A percentile compares a stretch with the other conserved stretches of the same genome.
Evolutionary conservation across 805 yeast species (phyloP).

Genomic region (Kazachstania africana): DNA sequence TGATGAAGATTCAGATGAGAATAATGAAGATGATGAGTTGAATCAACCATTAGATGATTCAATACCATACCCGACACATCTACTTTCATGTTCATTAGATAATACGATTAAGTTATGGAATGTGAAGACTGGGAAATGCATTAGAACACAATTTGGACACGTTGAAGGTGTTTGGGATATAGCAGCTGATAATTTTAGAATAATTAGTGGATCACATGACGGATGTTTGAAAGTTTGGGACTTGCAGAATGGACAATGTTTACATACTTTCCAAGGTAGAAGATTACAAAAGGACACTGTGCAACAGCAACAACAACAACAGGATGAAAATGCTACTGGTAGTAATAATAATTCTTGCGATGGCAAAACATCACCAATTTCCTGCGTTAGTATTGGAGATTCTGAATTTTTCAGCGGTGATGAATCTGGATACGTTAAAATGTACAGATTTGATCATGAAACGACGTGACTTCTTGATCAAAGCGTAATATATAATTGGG

Average conservation of each 20-base stretch:
- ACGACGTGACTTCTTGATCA: too few relatives aligned
- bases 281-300: slow-evolving; percentile 8
- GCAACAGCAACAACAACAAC: background rate
- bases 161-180: slow-evolving; percentile 98
- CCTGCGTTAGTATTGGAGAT: slow-evolving; percentile 79
- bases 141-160: slow-evolving; percentile 93
- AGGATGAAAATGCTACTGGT: slow-evolving; percentile 20
- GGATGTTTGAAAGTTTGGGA: slow-evolving; percentile 91
- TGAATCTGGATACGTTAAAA: slow-evolving; percentile 76
- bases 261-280: slow-evolving; percentile 76
- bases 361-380: slow-evolving; percentile 20
- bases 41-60: slow-evolving; percentile 15
- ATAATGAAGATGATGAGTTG: slow-evolving; percentile 6
- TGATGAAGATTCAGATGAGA: slow-evolving; percentile 7
- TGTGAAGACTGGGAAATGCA: slow-evolving; percentile 72
- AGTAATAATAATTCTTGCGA: background rate
- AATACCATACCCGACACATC: slow-evolving; percentile 58
- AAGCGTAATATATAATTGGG: too few relatives aligned
- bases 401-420: slow-evolving; percentile 83
- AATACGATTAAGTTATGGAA: slow-evolving; percentile 93
- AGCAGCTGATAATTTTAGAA: slow-evolving; percentile 89
- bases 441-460: slow-evolving; percentile 55
- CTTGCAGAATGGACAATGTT: slow-evolving; percentile 83
- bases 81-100: slow-evolving; percentile 79
- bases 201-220: slow-evolving; percentile 92